Evolutionary conservation across 768 basidiomycete genomes (phyloP).

Genomic region (Artomyces pyxidatus): DNA sequence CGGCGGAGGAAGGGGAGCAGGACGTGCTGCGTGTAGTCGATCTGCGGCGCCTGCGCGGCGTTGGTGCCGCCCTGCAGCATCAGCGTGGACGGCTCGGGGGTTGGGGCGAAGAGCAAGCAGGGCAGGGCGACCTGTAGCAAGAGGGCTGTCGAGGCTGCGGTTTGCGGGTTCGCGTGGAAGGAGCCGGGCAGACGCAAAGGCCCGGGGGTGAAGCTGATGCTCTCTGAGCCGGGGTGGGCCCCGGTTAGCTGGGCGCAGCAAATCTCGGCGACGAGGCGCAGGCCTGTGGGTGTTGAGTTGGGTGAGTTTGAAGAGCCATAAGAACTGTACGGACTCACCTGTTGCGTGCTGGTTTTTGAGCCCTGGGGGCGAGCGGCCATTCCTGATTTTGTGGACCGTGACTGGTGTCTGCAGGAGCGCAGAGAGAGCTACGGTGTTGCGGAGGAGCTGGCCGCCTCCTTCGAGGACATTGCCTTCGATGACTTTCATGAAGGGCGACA

Average conservation of each 20-base stretch:
- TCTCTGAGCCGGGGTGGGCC: constrained; percentile 42
- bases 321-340: constrained; percentile 30
- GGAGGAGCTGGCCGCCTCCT: constrained; percentile 66
- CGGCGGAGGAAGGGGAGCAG: constrained; percentile 59
- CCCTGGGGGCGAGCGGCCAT: constrained; percentile 50
- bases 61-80: constrained; percentile 67
- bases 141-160: constrained; percentile 66
- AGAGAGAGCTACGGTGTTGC: constrained; percentile 62
- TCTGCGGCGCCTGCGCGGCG: constrained; percentile 60
- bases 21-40: constrained; percentile 61
- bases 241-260: constrained; percentile 48
- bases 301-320: not conserved
- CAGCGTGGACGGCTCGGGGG: constrained; percentile 34
- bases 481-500: no score
- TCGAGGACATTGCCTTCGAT: constrained; percentile 40
- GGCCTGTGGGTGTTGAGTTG: constrained; percentile 32
- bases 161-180: constrained; percentile 40
- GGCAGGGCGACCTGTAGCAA: constrained; percentile 68
- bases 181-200: constrained; percentile 30
- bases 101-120: constrained; percentile 48
- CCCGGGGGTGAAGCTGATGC: constrained; percentile 51
- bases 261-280: constrained; percentile 57
- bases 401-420: constrained; percentile 55
- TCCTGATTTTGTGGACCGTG: constrained; percentile 52
- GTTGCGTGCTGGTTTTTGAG: constrained; percentile 67